A percentile compares a stretch with the other conserved stretches of the same genome.
Conservation (phyloP, 257 asterid species). For the Mitragyna speciosa region DNA sequence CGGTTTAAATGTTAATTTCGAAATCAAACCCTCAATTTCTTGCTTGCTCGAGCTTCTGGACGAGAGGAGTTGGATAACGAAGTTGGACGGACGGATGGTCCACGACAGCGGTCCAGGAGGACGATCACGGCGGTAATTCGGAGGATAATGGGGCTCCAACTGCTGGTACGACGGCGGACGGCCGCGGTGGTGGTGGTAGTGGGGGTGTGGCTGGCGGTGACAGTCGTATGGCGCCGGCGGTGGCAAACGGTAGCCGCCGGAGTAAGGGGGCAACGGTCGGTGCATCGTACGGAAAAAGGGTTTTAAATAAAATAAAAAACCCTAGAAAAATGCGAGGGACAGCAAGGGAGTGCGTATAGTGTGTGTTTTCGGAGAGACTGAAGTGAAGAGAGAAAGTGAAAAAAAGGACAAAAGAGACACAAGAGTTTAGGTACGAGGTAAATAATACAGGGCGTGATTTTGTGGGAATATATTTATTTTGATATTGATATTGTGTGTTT, state of each 20-base stretch:
- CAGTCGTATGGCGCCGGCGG: background rate
- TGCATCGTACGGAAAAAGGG: background rate
- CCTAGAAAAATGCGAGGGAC: background rate
- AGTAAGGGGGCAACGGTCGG: background rate
- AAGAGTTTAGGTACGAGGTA: background rate
- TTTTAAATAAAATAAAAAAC: background rate
- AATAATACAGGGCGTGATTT: no score
- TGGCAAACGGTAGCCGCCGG: background rate
- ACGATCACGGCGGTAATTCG: conserved; percentile 39
- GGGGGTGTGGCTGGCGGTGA: background rate
- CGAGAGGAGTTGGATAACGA: conserved; percentile 43
- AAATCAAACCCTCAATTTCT: conserved; percentile 30
- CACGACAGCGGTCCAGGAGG: conserved; percentile 27
- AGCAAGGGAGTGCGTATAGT: background rate
- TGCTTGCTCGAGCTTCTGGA: conserved; percentile 8
- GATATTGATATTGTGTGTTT: no score
- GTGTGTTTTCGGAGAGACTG: no score
- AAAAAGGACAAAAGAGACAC: background rate
- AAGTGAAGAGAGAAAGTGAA: background rate
- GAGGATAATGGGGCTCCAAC: conserved; percentile 15
- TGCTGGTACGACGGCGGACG: conserved; percentile 4
- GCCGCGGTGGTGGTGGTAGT: conserved; percentile 6
- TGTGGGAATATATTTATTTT: no score
- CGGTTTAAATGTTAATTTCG: conserved; percentile 42
- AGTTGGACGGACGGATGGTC: conserved; percentile 32